These are phyloP conservation scores for Calonectria leucothoes DNA, from an alignment of 2,329 filamentous ascomycete species.

Conservation along the genomic window DNA sequence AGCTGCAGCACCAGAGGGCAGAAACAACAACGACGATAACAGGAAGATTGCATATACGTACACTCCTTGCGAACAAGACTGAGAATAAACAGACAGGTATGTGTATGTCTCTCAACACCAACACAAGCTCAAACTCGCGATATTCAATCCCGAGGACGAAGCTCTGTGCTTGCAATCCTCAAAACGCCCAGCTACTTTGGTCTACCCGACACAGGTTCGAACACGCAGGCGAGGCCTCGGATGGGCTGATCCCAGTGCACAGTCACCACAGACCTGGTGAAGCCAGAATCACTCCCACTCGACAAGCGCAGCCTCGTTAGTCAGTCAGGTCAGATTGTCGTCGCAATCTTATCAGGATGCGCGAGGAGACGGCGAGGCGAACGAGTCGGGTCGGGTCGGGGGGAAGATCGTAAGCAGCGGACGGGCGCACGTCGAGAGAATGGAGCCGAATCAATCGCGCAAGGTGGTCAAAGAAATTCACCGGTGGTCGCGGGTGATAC, in stretches of 20 bases:
- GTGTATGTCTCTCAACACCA: conserved; percentile 30
- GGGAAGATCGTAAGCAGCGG: neutral
- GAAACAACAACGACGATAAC: conserved; percentile 44
- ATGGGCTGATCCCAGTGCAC: conserved; percentile 26
- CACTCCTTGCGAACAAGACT: conserved; percentile 54
- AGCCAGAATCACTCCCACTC: conserved; percentile 34
- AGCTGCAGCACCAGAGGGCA: conserved; percentile 31
- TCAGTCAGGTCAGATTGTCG: conserved; percentile 17
- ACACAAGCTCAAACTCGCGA: conserved; percentile 32
- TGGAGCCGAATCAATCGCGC: neutral
- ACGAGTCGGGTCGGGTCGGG: neutral
- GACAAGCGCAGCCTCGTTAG: conserved; percentile 18
- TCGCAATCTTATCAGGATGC: conserved; percentile 21
- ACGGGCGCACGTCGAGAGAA: neutral
- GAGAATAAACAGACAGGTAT: conserved; percentile 21
- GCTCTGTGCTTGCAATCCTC: conserved; percentile 69
- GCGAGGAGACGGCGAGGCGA: neutral
- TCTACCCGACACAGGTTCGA: conserved; percentile 27
- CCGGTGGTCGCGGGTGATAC: neutral
- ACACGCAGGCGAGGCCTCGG: conserved; percentile 34
- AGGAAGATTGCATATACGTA: conserved; percentile 65
- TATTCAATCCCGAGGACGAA: conserved; percentile 65
- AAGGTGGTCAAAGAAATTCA: neutral
- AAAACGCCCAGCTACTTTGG: conserved; percentile 30
- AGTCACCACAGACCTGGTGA: conserved; percentile 31